phyloP scores from a whole-genome alignment of 2,329 filamentous ascomycete species.

The Stemphylium lycopersici region DNA sequence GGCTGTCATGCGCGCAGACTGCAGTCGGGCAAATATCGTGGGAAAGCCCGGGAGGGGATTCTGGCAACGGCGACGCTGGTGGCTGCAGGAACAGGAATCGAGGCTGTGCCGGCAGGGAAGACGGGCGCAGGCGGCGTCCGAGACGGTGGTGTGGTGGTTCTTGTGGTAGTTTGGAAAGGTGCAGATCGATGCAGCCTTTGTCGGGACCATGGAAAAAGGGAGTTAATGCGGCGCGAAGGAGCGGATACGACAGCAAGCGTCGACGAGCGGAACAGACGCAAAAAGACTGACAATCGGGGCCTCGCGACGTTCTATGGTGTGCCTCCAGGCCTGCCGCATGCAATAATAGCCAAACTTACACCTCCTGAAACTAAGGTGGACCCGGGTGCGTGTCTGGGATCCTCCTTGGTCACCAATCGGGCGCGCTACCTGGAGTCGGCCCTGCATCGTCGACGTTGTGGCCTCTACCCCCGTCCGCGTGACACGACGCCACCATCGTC shows the following conservation, averaged over 20 bases:
- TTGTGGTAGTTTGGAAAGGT: background rate
- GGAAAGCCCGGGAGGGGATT: constrained; percentile 18
- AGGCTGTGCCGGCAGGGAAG: constrained; percentile 16
- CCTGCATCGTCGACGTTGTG: constrained; percentile 32
- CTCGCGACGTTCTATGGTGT: constrained; percentile 13
- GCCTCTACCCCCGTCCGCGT: constrained; percentile 15
- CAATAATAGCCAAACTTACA: constrained; percentile 22
- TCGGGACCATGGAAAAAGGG: constrained; percentile 7
- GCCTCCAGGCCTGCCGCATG: constrained; percentile 9
- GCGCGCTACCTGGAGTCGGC: constrained; percentile 18
- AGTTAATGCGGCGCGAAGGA: constrained; percentile 35
- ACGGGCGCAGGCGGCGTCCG: constrained; percentile 13
- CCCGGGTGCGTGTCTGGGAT: constrained; percentile 27
- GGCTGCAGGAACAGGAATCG: constrained; percentile 5
- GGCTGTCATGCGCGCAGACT: constrained; percentile 41
- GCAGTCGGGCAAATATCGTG: constrained; percentile 32
- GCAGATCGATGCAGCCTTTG: constrained; percentile 8
- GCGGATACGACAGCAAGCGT: constrained; percentile 33
- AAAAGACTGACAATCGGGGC: constrained; percentile 5
- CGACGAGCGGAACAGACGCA: constrained; percentile 9
- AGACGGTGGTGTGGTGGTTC: constrained; percentile 2
- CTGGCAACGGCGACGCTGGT: constrained; percentile 1
- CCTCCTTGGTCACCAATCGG: constrained; percentile 25
- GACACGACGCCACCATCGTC: constrained; percentile 12
- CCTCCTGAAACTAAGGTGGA: constrained; percentile 29